Percentiles rank a stretch among this genome's conserved stretches.
Evolutionary conservation across 2,329 filamentous ascomycete genomes (phyloP).

Genomic region (Periglandula ipomoeae): DNA sequence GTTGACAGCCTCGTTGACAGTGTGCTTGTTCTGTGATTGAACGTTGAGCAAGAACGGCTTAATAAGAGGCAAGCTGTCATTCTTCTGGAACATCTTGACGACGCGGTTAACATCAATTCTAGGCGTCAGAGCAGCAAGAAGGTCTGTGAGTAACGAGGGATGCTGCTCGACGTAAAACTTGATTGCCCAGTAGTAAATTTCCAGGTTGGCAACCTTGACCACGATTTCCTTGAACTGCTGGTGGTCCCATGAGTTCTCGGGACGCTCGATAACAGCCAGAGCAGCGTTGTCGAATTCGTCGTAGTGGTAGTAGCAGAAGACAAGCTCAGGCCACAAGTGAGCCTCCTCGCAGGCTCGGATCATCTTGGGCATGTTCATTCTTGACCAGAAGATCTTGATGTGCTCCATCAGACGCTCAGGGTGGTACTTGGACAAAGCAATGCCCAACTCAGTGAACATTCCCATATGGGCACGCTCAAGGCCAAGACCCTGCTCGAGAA

Average conservation of each 20-base stretch:
- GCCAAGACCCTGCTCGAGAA: conserved; percentile 90
- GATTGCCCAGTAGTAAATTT: conserved; percentile 96
- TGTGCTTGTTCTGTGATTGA: conserved; percentile 93
- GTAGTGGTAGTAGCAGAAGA: conserved; percentile 97
- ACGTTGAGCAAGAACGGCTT: conserved; percentile 98
- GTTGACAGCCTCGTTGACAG: conserved; percentile 96
- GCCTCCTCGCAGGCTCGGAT: conserved; percentile 89
- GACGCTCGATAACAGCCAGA: conserved; percentile 94
- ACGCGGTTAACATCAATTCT: conserved; percentile 97
- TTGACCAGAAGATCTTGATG: conserved; percentile 94
- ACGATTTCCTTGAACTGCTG: conserved; percentile 99
- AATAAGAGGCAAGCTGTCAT: conserved; percentile 94
- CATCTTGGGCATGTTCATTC: conserved; percentile 97
- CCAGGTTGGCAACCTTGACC: conserved; percentile 94
- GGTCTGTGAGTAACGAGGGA: conserved; percentile 87
- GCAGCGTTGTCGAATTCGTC: conserved; percentile 98
- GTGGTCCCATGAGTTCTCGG: conserved; percentile 97
- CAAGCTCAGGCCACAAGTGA: conserved; percentile 92
- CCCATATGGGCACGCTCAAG: conserved; percentile 91
- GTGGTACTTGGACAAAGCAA: conserved; percentile 88
- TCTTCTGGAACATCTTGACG: conserved; percentile 98
- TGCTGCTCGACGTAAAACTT: conserved; percentile 98
- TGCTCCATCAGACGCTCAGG: conserved; percentile 97
- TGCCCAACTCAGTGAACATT: conserved; percentile 89
- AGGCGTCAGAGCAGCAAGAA: conserved; percentile 82